Conservation (phyloP, 176 grass and related monocot species). For the Luzula sylvatica region DNA sequence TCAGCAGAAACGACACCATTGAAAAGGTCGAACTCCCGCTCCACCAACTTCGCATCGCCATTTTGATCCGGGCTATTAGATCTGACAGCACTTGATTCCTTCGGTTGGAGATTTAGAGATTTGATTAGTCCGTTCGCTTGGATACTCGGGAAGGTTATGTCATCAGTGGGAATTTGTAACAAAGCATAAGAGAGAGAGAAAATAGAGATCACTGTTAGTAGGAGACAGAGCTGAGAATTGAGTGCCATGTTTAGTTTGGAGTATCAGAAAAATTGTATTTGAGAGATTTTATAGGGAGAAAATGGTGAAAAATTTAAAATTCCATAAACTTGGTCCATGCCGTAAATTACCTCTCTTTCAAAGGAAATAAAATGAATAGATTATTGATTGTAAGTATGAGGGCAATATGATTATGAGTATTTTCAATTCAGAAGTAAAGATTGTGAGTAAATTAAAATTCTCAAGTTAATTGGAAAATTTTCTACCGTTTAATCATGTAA, state of each 20-base stretch:
- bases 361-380: too few relatives aligned
- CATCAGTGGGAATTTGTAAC: conserved; percentile 1
- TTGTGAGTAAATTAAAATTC: too few relatives aligned
- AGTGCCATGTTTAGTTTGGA: conserved; percentile 3
- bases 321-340: too few relatives aligned
- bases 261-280: neutral
- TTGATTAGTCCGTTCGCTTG: conserved; percentile 65
- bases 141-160: conserved; percentile 38
- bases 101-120: conserved; percentile 76
- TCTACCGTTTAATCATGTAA: too few relatives aligned
- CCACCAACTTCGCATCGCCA: conserved; percentile 42
- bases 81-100: conserved; percentile 9
- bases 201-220: neutral
- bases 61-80: neutral
- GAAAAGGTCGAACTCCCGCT: conserved; percentile 36
- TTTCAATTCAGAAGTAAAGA: too few relatives aligned
- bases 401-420: too few relatives aligned
- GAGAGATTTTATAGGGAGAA: conserved; percentile 5
- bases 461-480: too few relatives aligned
- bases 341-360: too few relatives aligned
- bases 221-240: neutral
- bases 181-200: neutral
- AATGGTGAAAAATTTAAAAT: too few relatives aligned
- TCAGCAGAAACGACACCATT: neutral
- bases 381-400: too few relatives aligned